Conservation (phyloP, 352 stramenopile genomes). For the Thraustochytrium sp. region DNA sequence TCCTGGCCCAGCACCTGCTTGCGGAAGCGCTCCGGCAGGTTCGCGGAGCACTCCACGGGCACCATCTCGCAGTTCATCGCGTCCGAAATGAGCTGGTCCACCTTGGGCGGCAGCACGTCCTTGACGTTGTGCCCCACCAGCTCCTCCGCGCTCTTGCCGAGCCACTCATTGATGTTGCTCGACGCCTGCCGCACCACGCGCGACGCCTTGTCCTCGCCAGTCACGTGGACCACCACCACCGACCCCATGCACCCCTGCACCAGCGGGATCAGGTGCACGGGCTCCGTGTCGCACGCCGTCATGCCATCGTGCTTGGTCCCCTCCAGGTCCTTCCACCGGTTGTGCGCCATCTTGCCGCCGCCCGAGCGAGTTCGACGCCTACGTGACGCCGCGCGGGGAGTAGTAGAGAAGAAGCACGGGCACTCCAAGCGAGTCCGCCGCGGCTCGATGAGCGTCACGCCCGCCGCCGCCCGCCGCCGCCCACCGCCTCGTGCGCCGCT, state of each 20-base stretch:
- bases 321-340: constrained; percentile 13
- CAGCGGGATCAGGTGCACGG: not conserved
- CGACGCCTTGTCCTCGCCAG: not conserved
- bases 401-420: no score
- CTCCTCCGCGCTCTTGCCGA: not conserved
- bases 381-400: no score
- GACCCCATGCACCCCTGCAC: not conserved
- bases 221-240: not conserved
- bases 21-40: not conserved
- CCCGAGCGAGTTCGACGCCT: no score
- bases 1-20: constrained; percentile 7
- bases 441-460: no score
- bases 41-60: not conserved
- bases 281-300: not conserved
- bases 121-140: not conserved
- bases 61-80: not conserved
- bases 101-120: not conserved
- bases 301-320: not conserved
- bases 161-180: not conserved
- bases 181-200: not conserved
- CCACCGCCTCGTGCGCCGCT: no score
- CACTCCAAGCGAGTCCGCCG: no score
- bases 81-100: not conserved
- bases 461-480: no score
- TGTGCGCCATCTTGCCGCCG: constrained; percentile 10